Evolutionary conservation across 2,329 filamentous ascomycete genomes (phyloP).

Genomic region (Verticillium klebahnii): DNA sequence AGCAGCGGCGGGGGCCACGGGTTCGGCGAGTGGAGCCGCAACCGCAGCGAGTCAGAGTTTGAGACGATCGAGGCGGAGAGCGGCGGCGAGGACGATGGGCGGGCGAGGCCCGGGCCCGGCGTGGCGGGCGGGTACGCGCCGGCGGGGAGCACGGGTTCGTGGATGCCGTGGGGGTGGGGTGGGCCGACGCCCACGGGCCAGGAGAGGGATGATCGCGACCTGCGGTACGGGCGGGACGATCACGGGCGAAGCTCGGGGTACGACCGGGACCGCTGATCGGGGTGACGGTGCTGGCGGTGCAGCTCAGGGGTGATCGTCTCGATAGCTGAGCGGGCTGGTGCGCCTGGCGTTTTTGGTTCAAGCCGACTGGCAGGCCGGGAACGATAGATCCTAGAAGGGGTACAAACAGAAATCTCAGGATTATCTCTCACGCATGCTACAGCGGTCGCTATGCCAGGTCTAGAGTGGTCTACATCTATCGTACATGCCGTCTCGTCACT

Average conservation of each 20-base stretch:
- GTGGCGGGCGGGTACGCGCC: slow-evolving; percentile 5
- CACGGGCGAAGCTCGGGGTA: slow-evolving; percentile 22
- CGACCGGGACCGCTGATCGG: not conserved
- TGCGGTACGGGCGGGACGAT: not conserved
- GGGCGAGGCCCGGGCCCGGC: slow-evolving; percentile 23
- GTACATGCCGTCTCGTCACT: not conserved
- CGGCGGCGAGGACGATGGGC: slow-evolving; percentile 43
- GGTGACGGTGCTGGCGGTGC: slow-evolving; percentile 4
- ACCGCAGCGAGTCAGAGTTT: slow-evolving; percentile 82
- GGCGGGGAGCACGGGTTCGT: slow-evolving; percentile 29
- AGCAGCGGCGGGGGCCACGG: slow-evolving; percentile 18
- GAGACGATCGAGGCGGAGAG: slow-evolving; percentile 81
- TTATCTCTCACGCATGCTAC: not conserved
- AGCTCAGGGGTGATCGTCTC: too few species aligned
- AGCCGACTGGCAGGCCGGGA: not conserved
- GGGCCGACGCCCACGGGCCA: slow-evolving; percentile 15
- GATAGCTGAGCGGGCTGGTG: not conserved
- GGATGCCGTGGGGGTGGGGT: slow-evolving; percentile 46
- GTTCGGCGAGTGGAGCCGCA: slow-evolving; percentile 66
- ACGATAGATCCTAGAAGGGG: not conserved
- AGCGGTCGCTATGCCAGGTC: not conserved
- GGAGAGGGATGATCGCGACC: slow-evolving; percentile 17
- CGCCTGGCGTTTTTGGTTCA: not conserved
- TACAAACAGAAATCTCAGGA: not conserved
- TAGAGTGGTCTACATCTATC: not conserved